These are phyloP conservation scores for Hemisphaericaspora nanyangensis DNA, from an alignment of 805 yeast genomes.

Conservation along the genomic window DNA sequence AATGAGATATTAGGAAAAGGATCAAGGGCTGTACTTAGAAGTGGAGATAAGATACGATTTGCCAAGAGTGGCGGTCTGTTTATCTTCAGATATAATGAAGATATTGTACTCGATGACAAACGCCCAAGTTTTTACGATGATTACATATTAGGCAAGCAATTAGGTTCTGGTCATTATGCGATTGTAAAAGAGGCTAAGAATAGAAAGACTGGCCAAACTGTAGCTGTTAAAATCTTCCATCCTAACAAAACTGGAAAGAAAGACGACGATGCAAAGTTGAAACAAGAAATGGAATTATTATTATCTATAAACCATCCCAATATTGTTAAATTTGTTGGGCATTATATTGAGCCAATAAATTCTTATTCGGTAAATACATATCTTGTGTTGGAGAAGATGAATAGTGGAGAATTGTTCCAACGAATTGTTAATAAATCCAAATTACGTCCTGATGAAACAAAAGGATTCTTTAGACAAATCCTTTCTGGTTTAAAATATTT, in stretches of 20 bases:
- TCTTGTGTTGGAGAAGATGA: slow-evolving; percentile 67
- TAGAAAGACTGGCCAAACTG: slow-evolving; percentile 53
- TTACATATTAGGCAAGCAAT: slow-evolving; percentile 51
- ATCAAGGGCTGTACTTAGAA: slow-evolving; percentile 46
- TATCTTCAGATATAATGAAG: slow-evolving; percentile 43
- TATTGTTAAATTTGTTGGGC: slow-evolving; percentile 61
- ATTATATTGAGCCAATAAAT: slow-evolving; percentile 49
- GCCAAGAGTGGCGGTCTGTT: slow-evolving; percentile 49
- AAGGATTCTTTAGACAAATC: slow-evolving; percentile 50
- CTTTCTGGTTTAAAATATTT: slow-evolving; percentile 35
- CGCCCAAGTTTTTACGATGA: slow-evolving; percentile 53
- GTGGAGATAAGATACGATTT: slow-evolving; percentile 62
- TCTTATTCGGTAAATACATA: slow-evolving; percentile 54
- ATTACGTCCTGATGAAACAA: slow-evolving; percentile 59
- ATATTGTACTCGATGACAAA: slow-evolving; percentile 17
- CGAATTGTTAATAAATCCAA: slow-evolving; percentile 63
- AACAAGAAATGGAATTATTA: slow-evolving; percentile 65
- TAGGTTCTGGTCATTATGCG: slow-evolving; percentile 80
- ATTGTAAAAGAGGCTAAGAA: slow-evolving; percentile 69
- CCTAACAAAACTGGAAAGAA: slow-evolving; percentile 37
- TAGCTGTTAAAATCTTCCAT: slow-evolving; percentile 74
- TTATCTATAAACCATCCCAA: slow-evolving; percentile 66
- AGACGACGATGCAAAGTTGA: slow-evolving; percentile 40
- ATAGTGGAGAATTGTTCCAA: slow-evolving; percentile 73
- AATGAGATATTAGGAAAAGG: slow-evolving; percentile 50